Evolutionary conservation across 208 protist species (phyloP).

Genomic region (Wallacemonas sp.): DNA sequence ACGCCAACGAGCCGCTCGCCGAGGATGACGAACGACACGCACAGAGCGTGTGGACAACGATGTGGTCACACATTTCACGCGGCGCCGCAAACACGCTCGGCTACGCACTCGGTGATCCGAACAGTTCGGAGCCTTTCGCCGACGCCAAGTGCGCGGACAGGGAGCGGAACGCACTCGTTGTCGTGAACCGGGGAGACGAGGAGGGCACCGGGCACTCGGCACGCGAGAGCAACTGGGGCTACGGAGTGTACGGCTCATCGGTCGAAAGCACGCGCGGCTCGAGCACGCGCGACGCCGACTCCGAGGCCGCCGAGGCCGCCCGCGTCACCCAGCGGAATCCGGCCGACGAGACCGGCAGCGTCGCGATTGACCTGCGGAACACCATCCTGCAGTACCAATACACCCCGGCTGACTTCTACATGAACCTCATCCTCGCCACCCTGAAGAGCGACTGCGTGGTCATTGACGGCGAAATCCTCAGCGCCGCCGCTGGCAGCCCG

Average conservation of each 20-base stretch:
- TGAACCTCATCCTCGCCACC: slow-evolving; percentile 87
- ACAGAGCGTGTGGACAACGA: no score
- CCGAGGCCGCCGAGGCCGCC: background rate
- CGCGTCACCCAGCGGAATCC: background rate
- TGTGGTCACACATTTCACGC: background rate
- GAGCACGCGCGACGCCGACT: slow-evolving; percentile 7
- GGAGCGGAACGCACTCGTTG: background rate
- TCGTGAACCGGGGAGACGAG: slow-evolving; percentile 10
- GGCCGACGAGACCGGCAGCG: slow-evolving; percentile 24
- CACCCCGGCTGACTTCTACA: slow-evolving; percentile 66
- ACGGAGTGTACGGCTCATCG: slow-evolving; percentile 17
- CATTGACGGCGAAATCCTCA: slow-evolving; percentile 63
- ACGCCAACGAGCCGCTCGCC: slow-evolving; percentile 2
- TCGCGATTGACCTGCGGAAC: slow-evolving; percentile 75
- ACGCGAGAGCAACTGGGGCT: slow-evolving; percentile 19
- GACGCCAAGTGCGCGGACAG: no score
- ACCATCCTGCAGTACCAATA: slow-evolving; percentile 72
- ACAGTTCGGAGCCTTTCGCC: background rate
- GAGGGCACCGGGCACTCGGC: slow-evolving; percentile 9
- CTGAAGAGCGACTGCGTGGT: slow-evolving; percentile 54
- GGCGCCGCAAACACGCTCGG: background rate
- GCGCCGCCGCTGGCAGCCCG: slow-evolving; percentile 50
- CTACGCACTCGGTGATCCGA: slow-evolving; percentile 1
- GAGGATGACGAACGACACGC: slow-evolving; percentile 7
- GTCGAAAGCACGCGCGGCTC: slow-evolving; percentile 15